A percentile compares a stretch with the other conserved stretches of the same genome.
These are phyloP conservation scores for Obelidium mucronatum DNA, from an alignment of 192 early-diverging fungal genomes.

Conservation along the genomic window DNA sequence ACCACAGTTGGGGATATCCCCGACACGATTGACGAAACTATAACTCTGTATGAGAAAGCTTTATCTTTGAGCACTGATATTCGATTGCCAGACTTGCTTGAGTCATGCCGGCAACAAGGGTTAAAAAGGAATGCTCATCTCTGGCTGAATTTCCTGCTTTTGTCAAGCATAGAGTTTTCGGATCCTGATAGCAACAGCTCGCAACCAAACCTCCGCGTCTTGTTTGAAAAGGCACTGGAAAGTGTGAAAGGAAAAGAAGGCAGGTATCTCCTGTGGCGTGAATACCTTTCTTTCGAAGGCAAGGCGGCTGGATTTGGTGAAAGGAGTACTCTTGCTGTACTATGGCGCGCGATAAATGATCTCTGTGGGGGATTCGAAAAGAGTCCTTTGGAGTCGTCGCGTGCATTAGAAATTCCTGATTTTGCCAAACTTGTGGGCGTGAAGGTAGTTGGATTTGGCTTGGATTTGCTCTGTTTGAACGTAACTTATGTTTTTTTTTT, in stretches of 20 bases:
- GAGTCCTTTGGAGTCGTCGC: not conserved
- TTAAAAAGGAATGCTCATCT: not conserved
- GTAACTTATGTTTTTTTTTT: too few relatives aligned
- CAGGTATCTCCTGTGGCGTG: conserved; percentile 16
- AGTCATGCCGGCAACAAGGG: not conserved
- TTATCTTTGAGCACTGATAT: not conserved
- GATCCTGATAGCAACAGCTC: not conserved
- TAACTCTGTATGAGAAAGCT: conserved; percentile 13
- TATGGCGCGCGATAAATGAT: conserved; percentile 22
- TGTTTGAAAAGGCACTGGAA: conserved; percentile 16
- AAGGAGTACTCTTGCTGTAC: not conserved
- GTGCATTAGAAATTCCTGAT: not conserved
- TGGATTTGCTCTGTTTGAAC: too few relatives aligned
- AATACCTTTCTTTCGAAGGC: not conserved
- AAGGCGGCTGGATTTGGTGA: not conserved
- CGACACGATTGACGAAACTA: not conserved
- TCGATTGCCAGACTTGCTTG: not conserved
- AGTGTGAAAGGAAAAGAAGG: not conserved
- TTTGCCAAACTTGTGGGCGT: conserved; percentile 2
- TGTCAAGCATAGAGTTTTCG: conserved; percentile 1
- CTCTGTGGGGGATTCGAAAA: not conserved
- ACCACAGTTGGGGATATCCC: not conserved
- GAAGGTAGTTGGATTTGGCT: too few relatives aligned
- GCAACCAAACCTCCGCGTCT: not conserved
- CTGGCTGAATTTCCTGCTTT: conserved; percentile 23